A percentile compares a stretch with the other conserved stretches of the same genome.
Evolutionary conservation across 345 rosid genomes (phyloP).

Genomic region (Turritis glabra): DNA sequence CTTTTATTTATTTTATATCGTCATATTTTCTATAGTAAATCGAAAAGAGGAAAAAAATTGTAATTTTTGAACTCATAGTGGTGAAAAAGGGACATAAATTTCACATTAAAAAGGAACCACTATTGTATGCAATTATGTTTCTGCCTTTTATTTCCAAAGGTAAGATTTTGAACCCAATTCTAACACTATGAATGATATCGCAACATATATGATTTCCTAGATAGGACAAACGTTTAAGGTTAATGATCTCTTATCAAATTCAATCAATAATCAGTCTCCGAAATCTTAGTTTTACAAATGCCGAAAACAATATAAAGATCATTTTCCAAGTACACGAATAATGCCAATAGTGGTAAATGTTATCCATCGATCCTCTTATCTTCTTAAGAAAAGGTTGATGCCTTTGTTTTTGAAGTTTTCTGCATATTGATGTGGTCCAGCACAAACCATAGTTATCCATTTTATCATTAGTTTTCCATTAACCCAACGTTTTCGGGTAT

Average conservation of each 20-base stretch:
- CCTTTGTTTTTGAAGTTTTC: slow-evolving; percentile 33
- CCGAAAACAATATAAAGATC: slow-evolving; percentile 20
- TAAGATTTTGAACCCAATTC: not conserved
- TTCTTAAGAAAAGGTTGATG: slow-evolving; percentile 37
- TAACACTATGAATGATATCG: not conserved
- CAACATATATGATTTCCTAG: slow-evolving; percentile 1
- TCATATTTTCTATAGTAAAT: no score
- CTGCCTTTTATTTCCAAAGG: not conserved
- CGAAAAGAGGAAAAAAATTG: no score
- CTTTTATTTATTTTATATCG: no score
- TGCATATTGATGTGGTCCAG: slow-evolving; percentile 41
- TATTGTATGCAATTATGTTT: not conserved
- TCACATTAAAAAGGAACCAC: not conserved
- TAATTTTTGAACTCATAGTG: not conserved
- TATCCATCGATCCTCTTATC: slow-evolving; percentile 37
- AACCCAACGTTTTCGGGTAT: not conserved
- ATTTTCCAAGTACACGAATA: slow-evolving; percentile 29
- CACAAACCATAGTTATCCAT: slow-evolving; percentile 26
- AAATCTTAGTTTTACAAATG: slow-evolving; percentile 4
- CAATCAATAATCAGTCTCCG: not conserved
- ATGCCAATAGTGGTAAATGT: slow-evolving; percentile 28
- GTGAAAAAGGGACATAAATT: not conserved
- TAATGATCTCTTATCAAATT: slow-evolving; percentile 17
- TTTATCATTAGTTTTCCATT: not conserved
- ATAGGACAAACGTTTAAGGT: not conserved